phyloP scores from a whole-genome alignment of 2,329 filamentous ascomycete species.

The Aschersonia sp. region DNA sequence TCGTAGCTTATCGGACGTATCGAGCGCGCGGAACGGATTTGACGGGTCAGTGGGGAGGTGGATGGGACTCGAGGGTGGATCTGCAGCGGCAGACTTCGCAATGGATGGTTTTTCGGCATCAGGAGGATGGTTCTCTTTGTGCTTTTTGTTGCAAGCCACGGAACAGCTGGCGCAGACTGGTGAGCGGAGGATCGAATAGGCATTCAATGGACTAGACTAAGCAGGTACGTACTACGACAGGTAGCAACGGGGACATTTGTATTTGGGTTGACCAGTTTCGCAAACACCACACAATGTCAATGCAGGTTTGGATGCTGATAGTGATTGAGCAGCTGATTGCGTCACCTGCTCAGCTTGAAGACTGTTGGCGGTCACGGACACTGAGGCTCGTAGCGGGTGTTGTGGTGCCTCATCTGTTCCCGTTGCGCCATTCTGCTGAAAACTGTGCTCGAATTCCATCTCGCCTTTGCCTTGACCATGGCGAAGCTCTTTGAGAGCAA shows the following conservation, averaged over 20 bases:
- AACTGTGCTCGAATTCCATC: constrained; percentile 2
- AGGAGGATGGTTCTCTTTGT: constrained; percentile 34
- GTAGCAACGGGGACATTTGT: constrained; percentile 47
- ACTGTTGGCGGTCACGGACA: not conserved
- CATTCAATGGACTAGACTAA: not conserved
- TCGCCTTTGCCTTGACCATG: not conserved
- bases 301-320: too few species aligned
- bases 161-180: constrained; percentile 32
- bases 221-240: constrained; percentile 38
- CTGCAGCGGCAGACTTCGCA: constrained; percentile 5
- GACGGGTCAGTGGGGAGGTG: constrained; percentile 8
- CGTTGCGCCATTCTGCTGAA: not conserved
- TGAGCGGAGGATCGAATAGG: too few species aligned
- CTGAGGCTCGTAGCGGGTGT: not conserved
- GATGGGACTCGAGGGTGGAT: not conserved
- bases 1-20: constrained; percentile 32
- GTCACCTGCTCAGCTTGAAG: not conserved
- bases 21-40: constrained; percentile 37
- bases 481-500: not conserved
- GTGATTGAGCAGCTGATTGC: not conserved
- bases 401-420: not conserved
- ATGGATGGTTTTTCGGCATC: constrained; percentile 17
- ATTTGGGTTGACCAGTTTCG: constrained; percentile 34
- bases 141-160: constrained; percentile 37
- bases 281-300: constrained; percentile 35